These are phyloP conservation scores for Pluteus cervinus DNA, from an alignment of 768 basidiomycete species.

Conservation along the genomic window DNA sequence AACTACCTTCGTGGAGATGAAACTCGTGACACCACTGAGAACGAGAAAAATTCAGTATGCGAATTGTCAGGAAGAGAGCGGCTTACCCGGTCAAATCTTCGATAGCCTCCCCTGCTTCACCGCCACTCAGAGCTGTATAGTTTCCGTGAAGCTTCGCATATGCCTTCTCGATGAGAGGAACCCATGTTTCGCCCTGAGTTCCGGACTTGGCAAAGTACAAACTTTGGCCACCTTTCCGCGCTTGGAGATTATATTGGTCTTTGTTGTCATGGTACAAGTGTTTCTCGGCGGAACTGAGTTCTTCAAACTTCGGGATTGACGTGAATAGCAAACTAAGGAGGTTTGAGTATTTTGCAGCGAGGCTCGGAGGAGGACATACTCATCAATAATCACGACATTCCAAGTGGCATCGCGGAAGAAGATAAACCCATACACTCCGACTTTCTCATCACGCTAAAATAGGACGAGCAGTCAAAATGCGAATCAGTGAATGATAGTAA, in stretches of 20 bases:
- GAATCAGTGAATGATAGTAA: background rate
- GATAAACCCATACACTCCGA: conserved; percentile 54
- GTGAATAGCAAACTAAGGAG: conserved; percentile 40
- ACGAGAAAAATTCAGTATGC: background rate
- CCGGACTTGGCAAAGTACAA: conserved; percentile 45
- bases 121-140: conserved; percentile 36
- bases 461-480: conserved; percentile 1
- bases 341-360: background rate
- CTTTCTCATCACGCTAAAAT: conserved; percentile 40
- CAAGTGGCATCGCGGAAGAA: conserved; percentile 48
- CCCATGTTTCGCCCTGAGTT: conserved; percentile 49
- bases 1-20: conserved; percentile 20
- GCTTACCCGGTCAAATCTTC: conserved; percentile 53
- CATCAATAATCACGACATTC: conserved; percentile 51
- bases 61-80: background rate
- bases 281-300: conserved; percentile 31
- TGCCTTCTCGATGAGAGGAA: conserved; percentile 52
- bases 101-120: conserved; percentile 41
- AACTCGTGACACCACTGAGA: conserved; percentile 18
- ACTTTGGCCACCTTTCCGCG: conserved; percentile 39
- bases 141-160: conserved; percentile 53
- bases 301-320: conserved; percentile 46
- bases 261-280: conserved; percentile 46
- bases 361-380: conserved; percentile 31
- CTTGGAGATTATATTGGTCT: conserved; percentile 35